These are phyloP conservation scores for Mucor sp. DNA, from an alignment of 371 early-diverging fungal species.

Conservation along the genomic window DNA sequence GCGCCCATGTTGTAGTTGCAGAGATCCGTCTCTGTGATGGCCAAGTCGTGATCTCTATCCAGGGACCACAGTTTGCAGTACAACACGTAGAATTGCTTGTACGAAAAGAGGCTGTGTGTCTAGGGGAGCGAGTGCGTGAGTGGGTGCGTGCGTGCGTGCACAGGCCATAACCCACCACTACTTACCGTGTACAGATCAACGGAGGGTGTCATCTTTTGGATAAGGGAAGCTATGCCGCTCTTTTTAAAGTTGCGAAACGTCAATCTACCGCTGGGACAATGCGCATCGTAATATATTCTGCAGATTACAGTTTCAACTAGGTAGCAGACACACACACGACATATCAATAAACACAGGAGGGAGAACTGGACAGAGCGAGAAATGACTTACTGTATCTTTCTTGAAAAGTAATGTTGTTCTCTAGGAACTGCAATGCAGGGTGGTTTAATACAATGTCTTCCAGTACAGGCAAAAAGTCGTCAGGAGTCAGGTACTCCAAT, in stretches of 20 bases:
- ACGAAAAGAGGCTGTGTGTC: conserved; percentile 79
- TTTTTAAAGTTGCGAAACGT: conserved; percentile 68
- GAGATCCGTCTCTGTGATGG: conserved; percentile 65
- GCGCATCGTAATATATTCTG: conserved; percentile 78
- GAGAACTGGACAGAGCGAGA: not conserved
- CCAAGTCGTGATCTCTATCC: conserved; percentile 75
- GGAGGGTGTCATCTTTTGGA: conserved; percentile 64
- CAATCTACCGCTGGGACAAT: conserved; percentile 71
- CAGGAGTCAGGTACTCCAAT: conserved; percentile 37
- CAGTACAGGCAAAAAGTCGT: conserved; percentile 47
- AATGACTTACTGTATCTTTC: conserved; percentile 71
- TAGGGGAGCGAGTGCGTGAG: conserved; percentile 10
- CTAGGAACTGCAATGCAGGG: conserved; percentile 81
- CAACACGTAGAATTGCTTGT: conserved; percentile 96
- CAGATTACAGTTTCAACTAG: conserved; percentile 77
- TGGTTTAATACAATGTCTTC: conserved; percentile 76
- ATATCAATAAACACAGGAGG: not conserved
- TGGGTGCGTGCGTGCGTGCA: too few species aligned
- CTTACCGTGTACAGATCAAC: conserved; percentile 74
- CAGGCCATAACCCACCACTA: too few species aligned
- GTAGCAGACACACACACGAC: too few species aligned
- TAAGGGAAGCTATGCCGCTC: conserved; percentile 54
- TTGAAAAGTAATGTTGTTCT: conserved; percentile 76
- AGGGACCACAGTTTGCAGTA: conserved; percentile 95
- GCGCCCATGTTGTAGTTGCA: conserved; percentile 65